Evolutionary conservation across 2,329 filamentous ascomycete genomes (phyloP), one percentile per base, ranked within the genome.

Genomic region (Aureobasidium sp.): DNA sequence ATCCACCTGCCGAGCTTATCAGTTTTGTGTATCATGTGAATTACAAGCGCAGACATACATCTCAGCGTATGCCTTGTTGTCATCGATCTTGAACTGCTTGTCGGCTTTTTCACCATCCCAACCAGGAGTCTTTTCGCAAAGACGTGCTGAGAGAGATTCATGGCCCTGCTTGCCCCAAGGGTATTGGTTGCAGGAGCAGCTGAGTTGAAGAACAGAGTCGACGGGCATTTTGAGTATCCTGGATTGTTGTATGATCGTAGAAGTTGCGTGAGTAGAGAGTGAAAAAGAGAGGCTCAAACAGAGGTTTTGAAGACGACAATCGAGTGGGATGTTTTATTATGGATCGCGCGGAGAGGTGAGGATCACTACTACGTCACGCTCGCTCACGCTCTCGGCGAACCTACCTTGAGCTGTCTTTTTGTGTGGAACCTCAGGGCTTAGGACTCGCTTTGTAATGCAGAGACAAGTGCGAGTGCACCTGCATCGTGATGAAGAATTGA

Each of bases 91-190:
- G 75, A 88, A 88, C 39, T 79, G 78, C 6, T 79, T 81, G 13
- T 70, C 65, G 26, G 69, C 67, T 1, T 69, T 68, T 9, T 65
- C 60, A 26, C 62, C 65, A 46, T 71, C 65, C 68, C 70, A 73
- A 29, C 84, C 83, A 0, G 85, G 84, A 0, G 87, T 88, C 66
- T 87, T 82, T 12, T 82, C 79, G 68, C 86, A 89, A 10, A 90
- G 75, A 46, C 78, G 79, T 1, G 86, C 88, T 13, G 86, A 85
- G 13, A 90, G 73, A 0, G 87, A 90, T 2, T 86, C 72, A 15
- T 78, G 80, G 32, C 88, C 88, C 67, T 82, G 79, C 70, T 85
- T 88, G 2, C 88, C 89, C 87, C 88, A 91, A 12, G 82, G 79
- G 66, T 90, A 90, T 67, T 86, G 76, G 70, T 84, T 84, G 70